Percentiles rank a stretch among this genome's conserved stretches.
Evolutionary conservation across 1,284 basidiomycete species (phyloP).

Genomic region (Apiotrichum veenhuisii): DNA sequence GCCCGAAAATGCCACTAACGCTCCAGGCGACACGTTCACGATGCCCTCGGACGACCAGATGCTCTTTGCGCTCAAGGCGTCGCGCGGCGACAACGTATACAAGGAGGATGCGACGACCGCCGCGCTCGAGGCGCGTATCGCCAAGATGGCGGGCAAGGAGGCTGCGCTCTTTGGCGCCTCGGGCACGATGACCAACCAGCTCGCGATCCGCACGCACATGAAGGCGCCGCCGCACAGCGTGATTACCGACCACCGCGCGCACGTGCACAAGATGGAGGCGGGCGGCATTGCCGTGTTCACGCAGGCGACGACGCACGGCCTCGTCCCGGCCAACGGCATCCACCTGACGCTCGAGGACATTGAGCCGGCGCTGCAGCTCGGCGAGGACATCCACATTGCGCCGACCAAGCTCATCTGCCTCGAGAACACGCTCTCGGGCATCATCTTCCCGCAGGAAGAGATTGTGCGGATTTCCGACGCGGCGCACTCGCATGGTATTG

Average conservation of each 20-base stretch:
- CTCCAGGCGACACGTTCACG: slow-evolving; percentile 53
- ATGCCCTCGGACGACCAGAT: slow-evolving; percentile 54
- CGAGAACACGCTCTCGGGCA: slow-evolving; percentile 90
- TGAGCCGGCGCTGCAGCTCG: slow-evolving; percentile 64
- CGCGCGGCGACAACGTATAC: slow-evolving; percentile 56
- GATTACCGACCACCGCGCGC: slow-evolving; percentile 74
- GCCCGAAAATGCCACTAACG: neutral
- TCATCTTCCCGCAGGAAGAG: slow-evolving; percentile 87
- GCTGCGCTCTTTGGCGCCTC: slow-evolving; percentile 75
- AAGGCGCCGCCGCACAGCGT: slow-evolving; percentile 81
- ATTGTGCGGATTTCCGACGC: slow-evolving; percentile 76
- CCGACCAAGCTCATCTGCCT: slow-evolving; percentile 77
- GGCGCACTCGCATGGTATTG: slow-evolving; percentile 64
- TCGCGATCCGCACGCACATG: slow-evolving; percentile 79
- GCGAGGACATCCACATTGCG: slow-evolving; percentile 69
- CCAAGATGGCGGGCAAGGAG: slow-evolving; percentile 72
- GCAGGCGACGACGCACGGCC: slow-evolving; percentile 64
- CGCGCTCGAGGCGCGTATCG: slow-evolving; percentile 74
- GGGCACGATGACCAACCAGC: slow-evolving; percentile 86
- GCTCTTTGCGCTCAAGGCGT: slow-evolving; percentile 50
- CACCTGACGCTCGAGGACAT: slow-evolving; percentile 79
- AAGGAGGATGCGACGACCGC: slow-evolving; percentile 56
- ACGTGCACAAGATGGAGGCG: slow-evolving; percentile 60
- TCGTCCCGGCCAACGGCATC: slow-evolving; percentile 42
- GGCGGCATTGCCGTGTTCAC: slow-evolving; percentile 88